Evolutionary conservation across 2,329 filamentous ascomycete species (phyloP).

Genomic region (Ophiostoma sp.): DNA sequence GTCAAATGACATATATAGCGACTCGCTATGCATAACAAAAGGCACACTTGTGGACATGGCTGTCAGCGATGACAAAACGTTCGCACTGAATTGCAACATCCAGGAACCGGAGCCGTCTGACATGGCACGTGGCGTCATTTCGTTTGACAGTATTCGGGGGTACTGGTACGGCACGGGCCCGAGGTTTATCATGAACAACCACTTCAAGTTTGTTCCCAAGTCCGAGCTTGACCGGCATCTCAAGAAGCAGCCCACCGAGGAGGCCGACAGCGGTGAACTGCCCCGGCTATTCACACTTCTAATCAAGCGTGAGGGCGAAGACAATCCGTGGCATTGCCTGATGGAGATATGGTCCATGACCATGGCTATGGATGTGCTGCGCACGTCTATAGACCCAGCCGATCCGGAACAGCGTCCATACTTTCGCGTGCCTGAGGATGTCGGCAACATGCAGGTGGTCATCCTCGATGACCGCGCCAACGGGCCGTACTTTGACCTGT

Average conservation of each 20-base stretch:
- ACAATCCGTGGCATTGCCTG: conserved; percentile 27
- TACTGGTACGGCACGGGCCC: conserved; percentile 28
- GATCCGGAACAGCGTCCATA: conserved; percentile 3
- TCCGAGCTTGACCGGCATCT: not conserved
- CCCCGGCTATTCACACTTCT: conserved; percentile 20
- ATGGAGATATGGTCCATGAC: conserved; percentile 27
- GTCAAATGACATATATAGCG: conserved; percentile 11
- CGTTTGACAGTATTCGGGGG: conserved; percentile 14
- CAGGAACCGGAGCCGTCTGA: conserved; percentile 8
- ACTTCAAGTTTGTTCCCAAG: conserved; percentile 8
- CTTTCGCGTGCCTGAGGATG: conserved; percentile 21
- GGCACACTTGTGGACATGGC: conserved; percentile 19
- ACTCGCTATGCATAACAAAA: conserved; percentile 24
- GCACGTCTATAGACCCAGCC: conserved; percentile 20
- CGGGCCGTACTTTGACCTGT: conserved; percentile 38
- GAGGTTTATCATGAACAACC: conserved; percentile 22
- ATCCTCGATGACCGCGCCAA: conserved; percentile 35
- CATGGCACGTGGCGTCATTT: conserved; percentile 17
- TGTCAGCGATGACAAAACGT: not conserved
- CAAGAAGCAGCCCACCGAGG: not conserved
- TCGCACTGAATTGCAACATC: conserved; percentile 22
- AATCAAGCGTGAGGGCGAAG: conserved; percentile 26
- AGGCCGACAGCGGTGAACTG: too few relatives aligned
- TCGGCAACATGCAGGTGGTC: conserved; percentile 30
- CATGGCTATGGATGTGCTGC: conserved; percentile 27